Evolutionary conservation across 768 basidiomycete genomes (phyloP).

Genomic region (Clavaria fumosa): DNA sequence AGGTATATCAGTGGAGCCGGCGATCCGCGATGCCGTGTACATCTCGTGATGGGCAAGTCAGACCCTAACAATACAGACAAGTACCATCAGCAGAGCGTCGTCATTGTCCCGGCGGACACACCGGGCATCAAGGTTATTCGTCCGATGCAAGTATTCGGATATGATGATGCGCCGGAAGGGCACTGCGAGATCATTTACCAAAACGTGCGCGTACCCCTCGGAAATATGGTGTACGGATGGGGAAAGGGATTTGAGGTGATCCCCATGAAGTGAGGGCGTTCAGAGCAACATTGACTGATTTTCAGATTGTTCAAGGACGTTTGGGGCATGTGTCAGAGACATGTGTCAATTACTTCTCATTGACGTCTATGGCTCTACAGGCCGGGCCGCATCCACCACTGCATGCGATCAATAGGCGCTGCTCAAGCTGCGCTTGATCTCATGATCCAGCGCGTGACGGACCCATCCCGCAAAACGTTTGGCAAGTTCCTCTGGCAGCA

Average conservation of each 20-base stretch:
- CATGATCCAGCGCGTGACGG: conserved; percentile 86
- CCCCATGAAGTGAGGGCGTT: not conserved
- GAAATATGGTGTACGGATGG: conserved; percentile 81
- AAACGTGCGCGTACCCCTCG: conserved; percentile 78
- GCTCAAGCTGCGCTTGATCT: conserved; percentile 76
- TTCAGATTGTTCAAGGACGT: conserved; percentile 86
- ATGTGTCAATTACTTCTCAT: not conserved
- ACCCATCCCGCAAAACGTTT: conserved; percentile 82
- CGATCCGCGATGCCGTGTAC: conserved; percentile 76
- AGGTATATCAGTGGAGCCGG: conserved; percentile 99
- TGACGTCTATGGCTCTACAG: conserved; percentile 22
- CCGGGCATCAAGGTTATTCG: conserved; percentile 82
- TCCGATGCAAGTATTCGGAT: conserved; percentile 90
- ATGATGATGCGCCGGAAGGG: conserved; percentile 91
- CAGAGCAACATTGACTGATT: not conserved
- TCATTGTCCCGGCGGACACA: conserved; percentile 79
- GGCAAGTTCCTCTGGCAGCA: conserved; percentile 87
- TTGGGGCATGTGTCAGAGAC: conserved; percentile 45
- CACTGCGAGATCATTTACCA: conserved; percentile 94
- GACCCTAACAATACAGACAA: conserved; percentile 66
- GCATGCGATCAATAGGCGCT: conserved; percentile 92
- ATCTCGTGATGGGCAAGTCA: conserved; percentile 91
- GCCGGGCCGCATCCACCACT: conserved; percentile 92
- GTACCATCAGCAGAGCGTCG: conserved; percentile 84
- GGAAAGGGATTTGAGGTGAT: conserved; percentile 84